phyloP scores from a whole-genome alignment of 2,329 filamentous ascomycete genomes.

The Fusarium sp. region DNA sequence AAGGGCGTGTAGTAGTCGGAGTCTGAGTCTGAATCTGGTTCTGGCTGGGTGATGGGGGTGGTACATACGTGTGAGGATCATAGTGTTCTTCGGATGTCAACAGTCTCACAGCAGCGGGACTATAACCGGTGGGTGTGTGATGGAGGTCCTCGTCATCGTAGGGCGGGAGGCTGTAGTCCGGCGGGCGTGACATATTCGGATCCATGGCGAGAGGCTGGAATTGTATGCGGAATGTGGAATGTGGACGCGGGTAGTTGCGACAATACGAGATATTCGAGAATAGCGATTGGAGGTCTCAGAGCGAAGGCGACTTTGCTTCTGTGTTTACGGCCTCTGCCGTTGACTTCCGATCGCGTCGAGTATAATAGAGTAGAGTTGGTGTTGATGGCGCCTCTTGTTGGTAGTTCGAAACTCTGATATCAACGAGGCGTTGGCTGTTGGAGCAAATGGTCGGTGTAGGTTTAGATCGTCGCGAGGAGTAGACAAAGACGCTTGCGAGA shows the following conservation, averaged over 20 bases:
- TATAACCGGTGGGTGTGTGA: slow-evolving; percentile 62
- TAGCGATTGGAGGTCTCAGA: slow-evolving; percentile 19
- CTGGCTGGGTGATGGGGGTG: slow-evolving; percentile 36
- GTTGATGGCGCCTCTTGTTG: slow-evolving; percentile 20
- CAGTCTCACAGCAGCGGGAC: slow-evolving; percentile 69
- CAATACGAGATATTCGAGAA: slow-evolving; percentile 24
- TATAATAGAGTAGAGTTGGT: slow-evolving; percentile 9
- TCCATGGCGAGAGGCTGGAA: slow-evolving; percentile 57
- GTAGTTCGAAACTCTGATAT: slow-evolving; percentile 32
- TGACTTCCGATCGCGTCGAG: slow-evolving; percentile 10
- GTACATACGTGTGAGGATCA: slow-evolving; percentile 69
- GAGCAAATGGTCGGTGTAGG: slow-evolving; percentile 26
- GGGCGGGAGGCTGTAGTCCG: slow-evolving; percentile 68
- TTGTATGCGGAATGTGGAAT: slow-evolving; percentile 48
- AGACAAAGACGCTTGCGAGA: slow-evolving; percentile 6
- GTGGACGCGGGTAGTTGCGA: slow-evolving; percentile 38
- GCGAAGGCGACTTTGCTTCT: slow-evolving; percentile 17
- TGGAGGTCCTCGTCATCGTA: slow-evolving; percentile 67
- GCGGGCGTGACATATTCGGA: slow-evolving; percentile 65
- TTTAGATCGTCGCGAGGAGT: slow-evolving; percentile 19
- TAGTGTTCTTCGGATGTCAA: slow-evolving; percentile 73
- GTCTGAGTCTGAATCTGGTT: slow-evolving; percentile 19
- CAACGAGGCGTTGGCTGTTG: slow-evolving; percentile 23
- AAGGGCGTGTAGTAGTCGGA: slow-evolving; percentile 1
- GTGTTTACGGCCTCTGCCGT: slow-evolving; percentile 43